Base-by-base conservation (phyloP, 805 yeast species). In the Yarrowia alimentaria region DNA sequence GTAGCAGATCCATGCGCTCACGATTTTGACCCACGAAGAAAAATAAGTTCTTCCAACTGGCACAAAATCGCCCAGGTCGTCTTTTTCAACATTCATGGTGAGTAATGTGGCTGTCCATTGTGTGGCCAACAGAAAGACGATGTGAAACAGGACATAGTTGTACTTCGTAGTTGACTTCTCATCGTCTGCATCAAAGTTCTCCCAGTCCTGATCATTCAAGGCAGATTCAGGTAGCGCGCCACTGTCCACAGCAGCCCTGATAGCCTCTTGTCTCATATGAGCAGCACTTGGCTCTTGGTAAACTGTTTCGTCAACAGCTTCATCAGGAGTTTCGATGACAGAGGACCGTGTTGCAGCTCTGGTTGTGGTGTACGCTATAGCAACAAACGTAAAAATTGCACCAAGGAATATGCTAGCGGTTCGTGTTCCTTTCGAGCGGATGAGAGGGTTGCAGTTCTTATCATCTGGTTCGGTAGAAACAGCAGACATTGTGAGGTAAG, bases 21-120 rank as follows among this genome's bases (percentile, higher is more conserved):
- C 73, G 53, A 93, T 86, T 68, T 93, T 93, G 42, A 91, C 88
- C 96, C 96, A 89, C 5, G 95, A 80, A 58, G 91, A 83, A 64
- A 91, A 93, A 67, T 91, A 90, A 0, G 99, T 91, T 61, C 99
- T 75, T 0, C 99, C 99, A 7, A 93, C 98, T 0, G 99, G 99
- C 9, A 88, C 81, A 61, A 93, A 93, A 54, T 88, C 93, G 3
- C 95, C 96, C 49, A 79, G 76, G 55, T 82, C 84, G 60, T 84
- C 93, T 54, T 79, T 81, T 45, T 85, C 81, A 25, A 93, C 97
- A 61, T 90, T 91, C 68, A 91, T 85, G 0, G 99, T 93, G 52
- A 93, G 73, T 54, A 93, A 72, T 0, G 96, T 88, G 1, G 98
- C 96, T 33, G 90, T 89, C 78, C 95, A 94, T 66, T 91, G 98